phyloP scores from a whole-genome alignment of 192 early-diverging fungal species.

The Podila epicladia region DNA sequence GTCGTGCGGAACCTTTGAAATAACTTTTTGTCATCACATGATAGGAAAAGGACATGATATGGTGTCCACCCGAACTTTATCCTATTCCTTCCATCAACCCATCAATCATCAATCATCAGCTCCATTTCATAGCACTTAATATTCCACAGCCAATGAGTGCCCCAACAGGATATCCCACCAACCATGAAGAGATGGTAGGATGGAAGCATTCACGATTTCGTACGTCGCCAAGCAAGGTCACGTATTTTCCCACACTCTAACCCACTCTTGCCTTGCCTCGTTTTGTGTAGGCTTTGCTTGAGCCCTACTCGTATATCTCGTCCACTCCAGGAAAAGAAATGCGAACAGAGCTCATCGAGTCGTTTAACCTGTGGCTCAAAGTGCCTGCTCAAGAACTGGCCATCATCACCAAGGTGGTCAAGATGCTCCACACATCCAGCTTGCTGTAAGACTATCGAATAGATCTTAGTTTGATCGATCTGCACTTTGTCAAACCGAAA shows the following conservation, averaged over 20 bases:
- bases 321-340: conserved; percentile 94
- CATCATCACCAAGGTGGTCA: conserved; percentile 82
- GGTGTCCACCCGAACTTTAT: too few relatives aligned
- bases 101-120: not conserved
- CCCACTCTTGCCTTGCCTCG: not conserved
- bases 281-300: conserved; percentile 79
- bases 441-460: conserved; percentile 73
- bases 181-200: conserved; percentile 33
- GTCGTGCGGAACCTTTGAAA: not conserved
- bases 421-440: conserved; percentile 96
- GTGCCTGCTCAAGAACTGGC: conserved; percentile 74
- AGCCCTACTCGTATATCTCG: conserved; percentile 91
- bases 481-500: too few relatives aligned
- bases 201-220: not conserved
- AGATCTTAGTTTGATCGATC: not conserved
- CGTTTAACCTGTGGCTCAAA: conserved; percentile 91
- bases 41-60: not conserved
- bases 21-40: not conserved
- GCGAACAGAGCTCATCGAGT: conserved; percentile 88
- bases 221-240: not conserved
- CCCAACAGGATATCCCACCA: conserved; percentile 23
- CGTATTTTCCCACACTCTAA: not conserved
- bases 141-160: conserved; percentile 17
- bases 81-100: not conserved
- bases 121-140: not conserved